phyloP scores from a whole-genome alignment of 2,329 filamentous ascomycete genomes.

The Pseudogymnoascus sp. region DNA sequence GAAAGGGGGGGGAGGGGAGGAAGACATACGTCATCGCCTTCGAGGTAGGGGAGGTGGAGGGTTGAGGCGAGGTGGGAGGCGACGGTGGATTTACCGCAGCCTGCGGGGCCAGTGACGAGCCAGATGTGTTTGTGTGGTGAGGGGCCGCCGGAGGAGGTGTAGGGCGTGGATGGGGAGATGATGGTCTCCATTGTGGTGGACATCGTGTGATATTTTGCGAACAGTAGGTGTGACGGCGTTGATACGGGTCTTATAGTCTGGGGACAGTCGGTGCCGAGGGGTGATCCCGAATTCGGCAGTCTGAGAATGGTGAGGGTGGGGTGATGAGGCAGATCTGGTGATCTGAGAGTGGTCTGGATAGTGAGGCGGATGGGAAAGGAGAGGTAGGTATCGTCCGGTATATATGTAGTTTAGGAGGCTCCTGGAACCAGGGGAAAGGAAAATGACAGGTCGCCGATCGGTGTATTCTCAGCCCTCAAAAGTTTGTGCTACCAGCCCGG shows the following conservation, averaged over 20 bases:
- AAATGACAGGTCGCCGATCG: not conserved
- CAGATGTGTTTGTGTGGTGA: slow-evolving; percentile 53
- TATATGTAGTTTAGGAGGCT: not conserved
- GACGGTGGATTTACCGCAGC: slow-evolving; percentile 72
- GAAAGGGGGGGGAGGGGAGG: not conserved
- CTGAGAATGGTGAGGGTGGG: not conserved
- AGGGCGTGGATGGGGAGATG: not conserved
- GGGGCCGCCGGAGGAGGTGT: not conserved
- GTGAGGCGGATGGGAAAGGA: not conserved
- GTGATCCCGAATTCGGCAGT: no score
- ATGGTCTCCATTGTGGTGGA: not conserved
- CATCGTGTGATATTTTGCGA: not conserved
- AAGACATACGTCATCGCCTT: slow-evolving; percentile 67
- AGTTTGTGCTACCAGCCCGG: not conserved
- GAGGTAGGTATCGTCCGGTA: not conserved
- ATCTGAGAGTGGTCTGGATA: not conserved
- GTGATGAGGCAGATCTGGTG: not conserved
- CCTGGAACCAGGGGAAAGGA: not conserved
- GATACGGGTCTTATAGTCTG: not conserved
- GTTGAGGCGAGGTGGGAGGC: slow-evolving; percentile 55
- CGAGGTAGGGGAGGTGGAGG: slow-evolving; percentile 63
- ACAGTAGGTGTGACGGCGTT: not conserved
- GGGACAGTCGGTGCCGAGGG: no score
- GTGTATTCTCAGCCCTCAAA: not conserved
- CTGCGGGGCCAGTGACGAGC: slow-evolving; percentile 72